Evolutionary conservation across 2,329 filamentous ascomycete species (phyloP).

Genomic region (Aspergillus sp.): DNA sequence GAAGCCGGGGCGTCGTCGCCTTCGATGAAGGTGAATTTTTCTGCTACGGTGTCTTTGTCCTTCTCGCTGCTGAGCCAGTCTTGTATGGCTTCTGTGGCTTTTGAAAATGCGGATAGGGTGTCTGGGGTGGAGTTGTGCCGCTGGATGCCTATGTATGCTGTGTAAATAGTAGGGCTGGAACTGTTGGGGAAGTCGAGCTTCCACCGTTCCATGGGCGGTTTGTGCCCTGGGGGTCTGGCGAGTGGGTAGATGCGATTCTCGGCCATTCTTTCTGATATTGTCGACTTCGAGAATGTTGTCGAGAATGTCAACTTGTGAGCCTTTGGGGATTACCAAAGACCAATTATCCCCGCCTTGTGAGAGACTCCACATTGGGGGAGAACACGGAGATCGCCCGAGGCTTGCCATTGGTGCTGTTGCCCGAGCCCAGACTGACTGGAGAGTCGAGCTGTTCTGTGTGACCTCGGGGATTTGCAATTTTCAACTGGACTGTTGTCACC

Average conservation of each 20-base stretch:
- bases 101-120: background rate
- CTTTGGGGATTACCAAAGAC: no score
- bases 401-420: no score
- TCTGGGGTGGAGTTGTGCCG: background rate
- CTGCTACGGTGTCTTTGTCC: background rate
- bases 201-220: slow-evolving; percentile 15
- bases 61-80: background rate
- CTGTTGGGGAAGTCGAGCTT: slow-evolving; percentile 5
- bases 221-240: slow-evolving; percentile 9
- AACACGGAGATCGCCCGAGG: no score
- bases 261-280: background rate
- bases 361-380: no score
- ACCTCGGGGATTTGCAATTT: no score
- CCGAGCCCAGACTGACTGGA: no score
- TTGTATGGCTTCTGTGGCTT: slow-evolving; percentile 1
- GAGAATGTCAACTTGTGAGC: no score
- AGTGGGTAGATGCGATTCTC: background rate
- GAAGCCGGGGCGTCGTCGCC: slow-evolving; percentile 11
- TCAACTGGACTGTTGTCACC: no score
- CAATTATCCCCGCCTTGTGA: no score
- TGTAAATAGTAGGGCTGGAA: slow-evolving; percentile 6
- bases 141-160: slow-evolving; percentile 19
- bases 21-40: slow-evolving; percentile 14
- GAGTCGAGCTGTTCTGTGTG: no score
- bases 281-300: no score